These are phyloP conservation scores for Prorocentrum cordatum DNA, from an alignment of 169 alveolate species.

Conservation along the genomic window DNA sequence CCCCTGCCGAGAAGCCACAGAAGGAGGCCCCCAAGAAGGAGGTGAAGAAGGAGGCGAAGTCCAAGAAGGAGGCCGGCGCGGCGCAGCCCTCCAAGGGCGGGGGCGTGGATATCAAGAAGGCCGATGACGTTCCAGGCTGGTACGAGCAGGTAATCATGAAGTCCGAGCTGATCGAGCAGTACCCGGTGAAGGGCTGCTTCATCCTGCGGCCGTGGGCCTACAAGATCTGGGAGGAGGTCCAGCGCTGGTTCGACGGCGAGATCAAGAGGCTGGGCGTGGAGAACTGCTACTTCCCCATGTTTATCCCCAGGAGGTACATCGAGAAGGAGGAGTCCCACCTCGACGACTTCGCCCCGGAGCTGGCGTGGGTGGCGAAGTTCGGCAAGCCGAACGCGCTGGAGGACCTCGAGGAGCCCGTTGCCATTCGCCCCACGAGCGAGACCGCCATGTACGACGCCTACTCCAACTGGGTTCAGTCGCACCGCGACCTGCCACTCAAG, in stretches of 20 bases:
- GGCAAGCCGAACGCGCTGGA: background rate
- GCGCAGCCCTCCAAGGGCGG: constrained; percentile 25
- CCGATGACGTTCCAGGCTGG: constrained; percentile 82
- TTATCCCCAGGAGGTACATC: constrained; percentile 89
- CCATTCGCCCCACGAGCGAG: constrained; percentile 98
- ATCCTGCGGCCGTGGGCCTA: constrained; percentile 95
- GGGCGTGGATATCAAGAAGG: constrained; percentile 80
- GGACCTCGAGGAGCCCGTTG: constrained; percentile 91
- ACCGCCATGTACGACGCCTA: constrained; percentile 99
- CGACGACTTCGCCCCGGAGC: constrained; percentile 99
- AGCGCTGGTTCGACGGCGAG: constrained; percentile 81
- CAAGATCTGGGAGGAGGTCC: constrained; percentile 94
- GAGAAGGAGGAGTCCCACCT: constrained; percentile 96
- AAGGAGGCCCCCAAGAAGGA: background rate
- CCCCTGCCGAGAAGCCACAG: background rate
- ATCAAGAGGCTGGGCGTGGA: constrained; percentile 79
- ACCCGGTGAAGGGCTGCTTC: constrained; percentile 98
- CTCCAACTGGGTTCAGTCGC: constrained; percentile 94
- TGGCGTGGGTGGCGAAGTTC: constrained; percentile 97
- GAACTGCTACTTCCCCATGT: constrained; percentile 78
- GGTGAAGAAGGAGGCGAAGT: background rate
- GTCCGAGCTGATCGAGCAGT: constrained; percentile 96
- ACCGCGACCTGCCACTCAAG: constrained; percentile 97
- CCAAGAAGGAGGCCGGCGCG: background rate
- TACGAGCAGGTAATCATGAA: constrained; percentile 87